A percentile compares a stretch with the other conserved stretches of the same genome.
Conservation (phyloP, 2,329 filamentous ascomycete species). For the Ophiostoma novo-ulmi region DNA sequence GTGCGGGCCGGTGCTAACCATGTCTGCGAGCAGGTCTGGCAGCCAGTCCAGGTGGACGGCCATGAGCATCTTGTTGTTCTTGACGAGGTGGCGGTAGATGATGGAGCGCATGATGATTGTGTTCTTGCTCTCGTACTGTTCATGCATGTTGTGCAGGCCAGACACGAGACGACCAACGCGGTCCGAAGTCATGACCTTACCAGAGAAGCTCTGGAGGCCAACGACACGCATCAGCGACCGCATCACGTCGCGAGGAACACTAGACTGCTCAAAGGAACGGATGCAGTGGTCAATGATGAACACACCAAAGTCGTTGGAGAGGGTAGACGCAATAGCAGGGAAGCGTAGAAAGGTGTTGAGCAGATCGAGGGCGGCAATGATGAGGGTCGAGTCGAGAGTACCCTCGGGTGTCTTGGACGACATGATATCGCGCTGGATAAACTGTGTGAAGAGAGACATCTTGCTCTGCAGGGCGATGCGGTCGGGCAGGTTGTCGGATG, state of each 20-base stretch:
- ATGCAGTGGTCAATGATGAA: constrained; percentile 81
- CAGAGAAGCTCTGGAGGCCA: constrained; percentile 70
- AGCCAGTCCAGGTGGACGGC: constrained; percentile 70
- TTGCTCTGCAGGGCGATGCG: constrained; percentile 66
- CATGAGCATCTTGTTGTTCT: constrained; percentile 68
- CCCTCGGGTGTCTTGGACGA: constrained; percentile 51
- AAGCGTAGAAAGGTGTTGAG: constrained; percentile 73
- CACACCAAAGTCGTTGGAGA: constrained; percentile 71
- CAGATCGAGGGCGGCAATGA: constrained; percentile 72
- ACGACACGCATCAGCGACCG: constrained; percentile 77
- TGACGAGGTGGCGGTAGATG: constrained; percentile 68
- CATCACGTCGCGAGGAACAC: constrained; percentile 68
- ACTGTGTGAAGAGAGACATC: constrained; percentile 71
- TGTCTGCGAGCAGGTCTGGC: constrained; percentile 71
- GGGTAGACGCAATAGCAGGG: constrained; percentile 60
- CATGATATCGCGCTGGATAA: constrained; percentile 75
- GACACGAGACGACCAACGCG: constrained; percentile 66
- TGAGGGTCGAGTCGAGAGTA: constrained; percentile 60
- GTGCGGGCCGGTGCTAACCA: constrained; percentile 73
- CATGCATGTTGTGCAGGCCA: constrained; percentile 66
- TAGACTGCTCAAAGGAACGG: constrained; percentile 61
- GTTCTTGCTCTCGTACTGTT: constrained; percentile 68
- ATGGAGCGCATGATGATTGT: constrained; percentile 70
- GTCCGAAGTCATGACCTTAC: constrained; percentile 66
- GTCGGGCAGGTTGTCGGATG: constrained; percentile 77